A percentile compares a stretch with the other conserved stretches of the same genome.
Conservation (phyloP, 2,329 filamentous ascomycete species). For the Diaporthe vexans region DNA sequence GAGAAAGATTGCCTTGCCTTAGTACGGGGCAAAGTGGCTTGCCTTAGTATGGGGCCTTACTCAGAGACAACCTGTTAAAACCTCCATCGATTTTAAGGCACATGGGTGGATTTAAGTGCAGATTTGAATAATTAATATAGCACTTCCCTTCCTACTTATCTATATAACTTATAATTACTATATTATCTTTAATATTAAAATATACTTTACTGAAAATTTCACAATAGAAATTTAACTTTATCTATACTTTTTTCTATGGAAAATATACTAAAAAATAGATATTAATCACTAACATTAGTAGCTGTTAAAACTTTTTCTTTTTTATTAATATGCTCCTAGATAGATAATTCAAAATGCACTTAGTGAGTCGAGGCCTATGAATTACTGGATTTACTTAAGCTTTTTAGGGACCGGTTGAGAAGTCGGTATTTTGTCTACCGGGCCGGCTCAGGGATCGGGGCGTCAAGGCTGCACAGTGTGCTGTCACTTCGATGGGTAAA, state of each 20-base stretch:
- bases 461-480: neutral
- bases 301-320: no score
- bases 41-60: neutral
- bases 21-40: no score
- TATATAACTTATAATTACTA: neutral
- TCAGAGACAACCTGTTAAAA: neutral
- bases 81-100: no score
- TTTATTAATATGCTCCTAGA: neutral
- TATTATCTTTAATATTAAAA: neutral
- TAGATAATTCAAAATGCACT: neutral
- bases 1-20: no score
- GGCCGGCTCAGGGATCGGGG: neutral
- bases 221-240: no score
- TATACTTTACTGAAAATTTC: neutral
- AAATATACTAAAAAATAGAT: neutral
- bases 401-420: neutral
- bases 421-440: neutral
- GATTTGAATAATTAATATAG: no score
- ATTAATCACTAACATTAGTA: neutral
- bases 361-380: neutral
- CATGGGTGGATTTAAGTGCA: neutral
- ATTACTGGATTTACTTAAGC: neutral
- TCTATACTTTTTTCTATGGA: neutral
- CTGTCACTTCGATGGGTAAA: neutral
- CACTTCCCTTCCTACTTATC: neutral